A percentile compares a stretch with the other conserved stretches of the same genome.
Evolutionary conservation across 257 asterid genomes (phyloP).

Genomic region (Rubia yunnanensis): DNA sequence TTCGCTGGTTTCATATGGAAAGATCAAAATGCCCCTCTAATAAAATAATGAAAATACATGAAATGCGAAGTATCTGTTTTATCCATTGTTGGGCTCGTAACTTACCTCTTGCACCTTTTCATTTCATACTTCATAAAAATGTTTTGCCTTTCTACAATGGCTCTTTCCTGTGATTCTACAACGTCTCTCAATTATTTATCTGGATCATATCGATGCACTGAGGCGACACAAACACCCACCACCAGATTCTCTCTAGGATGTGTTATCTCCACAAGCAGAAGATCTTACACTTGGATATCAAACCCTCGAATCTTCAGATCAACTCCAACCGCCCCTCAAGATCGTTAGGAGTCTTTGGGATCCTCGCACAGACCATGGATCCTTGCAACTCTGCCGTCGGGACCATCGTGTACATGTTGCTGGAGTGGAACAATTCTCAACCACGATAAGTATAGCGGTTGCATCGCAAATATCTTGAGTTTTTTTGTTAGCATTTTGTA

Average conservation of each 20-base stretch:
- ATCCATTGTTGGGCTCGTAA: too few relatives aligned
- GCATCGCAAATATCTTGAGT: constrained; percentile 87
- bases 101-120: too few relatives aligned
- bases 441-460: constrained; percentile 69
- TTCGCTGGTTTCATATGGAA: too few relatives aligned
- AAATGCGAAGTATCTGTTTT: too few relatives aligned
- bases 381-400: constrained; percentile 85
- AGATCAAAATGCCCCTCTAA: too few relatives aligned
- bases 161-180: too few relatives aligned
- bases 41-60: too few relatives aligned
- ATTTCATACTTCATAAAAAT: too few relatives aligned
- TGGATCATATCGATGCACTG: too few relatives aligned
- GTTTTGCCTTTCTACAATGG: too few relatives aligned
- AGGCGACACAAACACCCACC: too few relatives aligned
- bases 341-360: constrained; percentile 73
- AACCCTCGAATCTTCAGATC: constrained; percentile 65
- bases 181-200: too few relatives aligned
- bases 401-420: constrained; percentile 88
- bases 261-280: constrained; percentile 62
- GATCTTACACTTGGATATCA: constrained; percentile 85
- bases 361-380: constrained; percentile 85
- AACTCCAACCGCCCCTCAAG: constrained; percentile 42
- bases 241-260: constrained; percentile 62
- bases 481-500: constrained; percentile 78
- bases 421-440: constrained; percentile 71